Percentiles rank a stretch among this genome's conserved stretches.
These are phyloP conservation scores for Volvox africanus DNA, from an alignment of 139 green algal genomes.

Conservation along the genomic window DNA sequence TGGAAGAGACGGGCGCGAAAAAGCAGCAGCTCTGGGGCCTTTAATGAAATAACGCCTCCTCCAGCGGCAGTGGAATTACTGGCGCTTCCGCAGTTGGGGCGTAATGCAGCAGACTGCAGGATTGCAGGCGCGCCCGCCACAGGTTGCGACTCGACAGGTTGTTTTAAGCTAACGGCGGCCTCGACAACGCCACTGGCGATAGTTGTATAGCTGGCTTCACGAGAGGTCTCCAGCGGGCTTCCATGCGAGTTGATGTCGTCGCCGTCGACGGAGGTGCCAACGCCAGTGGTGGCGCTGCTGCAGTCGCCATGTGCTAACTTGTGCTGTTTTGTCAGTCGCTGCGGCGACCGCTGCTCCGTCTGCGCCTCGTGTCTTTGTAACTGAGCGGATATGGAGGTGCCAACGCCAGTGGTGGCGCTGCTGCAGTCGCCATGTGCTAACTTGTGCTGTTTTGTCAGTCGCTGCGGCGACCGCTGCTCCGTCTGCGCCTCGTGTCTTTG, in stretches of 20 bases:
- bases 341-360: background rate
- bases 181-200: background rate
- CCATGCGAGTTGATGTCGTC: background rate
- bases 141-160: background rate
- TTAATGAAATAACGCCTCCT: background rate
- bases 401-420: background rate
- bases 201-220: background rate
- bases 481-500: too few species aligned
- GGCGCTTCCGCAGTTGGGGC: background rate
- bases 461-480: background rate
- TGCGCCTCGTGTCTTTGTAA: too few species aligned
- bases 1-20: conserved; percentile 36
- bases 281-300: background rate
- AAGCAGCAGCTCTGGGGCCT: conserved; percentile 28
- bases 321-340: background rate
- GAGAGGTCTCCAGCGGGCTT: background rate
- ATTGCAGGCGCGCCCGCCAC: background rate
- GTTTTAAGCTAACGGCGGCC: background rate
- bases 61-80: background rate
- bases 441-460: background rate
- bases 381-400: background rate
- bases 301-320: background rate
- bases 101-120: background rate
- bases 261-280: background rate
- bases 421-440: background rate